Percentiles rank a stretch among this genome's conserved stretches.
Evolutionary conservation across 768 basidiomycete genomes (phyloP).

Genomic region (Pholiota microspora): DNA sequence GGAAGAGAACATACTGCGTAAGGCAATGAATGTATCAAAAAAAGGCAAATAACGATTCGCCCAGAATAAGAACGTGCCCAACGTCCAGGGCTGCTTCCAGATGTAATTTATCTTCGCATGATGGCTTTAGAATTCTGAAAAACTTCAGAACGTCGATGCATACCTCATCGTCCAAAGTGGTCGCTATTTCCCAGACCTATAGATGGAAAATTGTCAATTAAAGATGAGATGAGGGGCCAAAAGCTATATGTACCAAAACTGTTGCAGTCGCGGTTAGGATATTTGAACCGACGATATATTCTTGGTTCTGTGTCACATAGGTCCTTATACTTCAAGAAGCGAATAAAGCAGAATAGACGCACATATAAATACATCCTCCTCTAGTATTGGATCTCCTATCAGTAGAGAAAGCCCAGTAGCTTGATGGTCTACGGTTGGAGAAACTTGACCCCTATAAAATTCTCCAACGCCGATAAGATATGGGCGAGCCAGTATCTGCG

Average conservation of each 20-base stretch:
- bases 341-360: background rate
- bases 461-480: background rate
- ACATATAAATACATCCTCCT: conserved; percentile 1
- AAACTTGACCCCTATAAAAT: background rate
- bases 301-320: background rate
- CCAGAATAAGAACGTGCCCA: conserved; percentile 33
- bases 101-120: conserved; percentile 29
- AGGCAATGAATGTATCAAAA: conserved; percentile 30
- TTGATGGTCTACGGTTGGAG: background rate
- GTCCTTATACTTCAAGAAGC: background rate
- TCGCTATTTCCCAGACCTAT: conserved; percentile 2
- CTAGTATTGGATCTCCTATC: background rate
- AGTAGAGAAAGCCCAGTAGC: background rate
- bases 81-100: conserved; percentile 28
- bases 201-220: background rate
- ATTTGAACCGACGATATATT: background rate
- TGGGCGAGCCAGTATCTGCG: background rate
- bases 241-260: background rate
- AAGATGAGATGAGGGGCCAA: background rate
- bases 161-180: conserved; percentile 4
- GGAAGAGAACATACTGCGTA: background rate
- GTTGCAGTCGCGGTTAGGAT: background rate
- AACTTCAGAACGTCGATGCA: too few species aligned
- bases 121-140: too few species aligned
- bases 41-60: conserved; percentile 40